Base-by-base conservation (phyloP, 169 alveolate genomes). In the Plasmodium falciparum region DNA sequence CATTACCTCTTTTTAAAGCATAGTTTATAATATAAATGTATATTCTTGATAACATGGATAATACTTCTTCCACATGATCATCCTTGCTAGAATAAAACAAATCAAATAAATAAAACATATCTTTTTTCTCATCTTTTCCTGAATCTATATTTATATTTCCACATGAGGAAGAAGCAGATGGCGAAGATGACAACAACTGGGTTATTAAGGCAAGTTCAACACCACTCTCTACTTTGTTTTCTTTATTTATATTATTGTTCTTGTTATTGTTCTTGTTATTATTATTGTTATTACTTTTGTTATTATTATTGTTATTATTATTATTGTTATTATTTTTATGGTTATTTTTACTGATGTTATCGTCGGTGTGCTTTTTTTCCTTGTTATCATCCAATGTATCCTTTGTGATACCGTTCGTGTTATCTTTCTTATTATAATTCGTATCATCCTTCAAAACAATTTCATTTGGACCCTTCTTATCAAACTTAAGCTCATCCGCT, bases 1-100 rank as follows among this genome's bases (percentile, higher is more conserved):
- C 74, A 45, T 45, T 66, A 1, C 59, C 66, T n/a, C 71, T 78
- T 61, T 65, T 78, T 59, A 78, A 45, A 2, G 89, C 24, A 43
- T 78, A 78, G 22, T 45, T 66, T 65, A 78, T 78, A 49, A 78
- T 78, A 33, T 78, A 78, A 1, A 50, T 24, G 61, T 78, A 78
- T 26, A 78, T 66, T 0, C 74, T 33, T 12, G 89, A 69, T 45
- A 78, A 20, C 50, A 43, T 65, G n/a, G 49, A 65, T 58, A 78
- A 9, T 39, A 78, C 45, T 24, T 78, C 80, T 58, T 66, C 78
- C 26, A 78, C 54, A 47, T 78, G 72, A 1, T 78, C 71, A 26
- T 29, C 22, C 24, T 78, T 65, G 8, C 65, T 24, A 0, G 70
- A 12, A 22, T 78, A 54, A 70, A 78, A 78, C 24, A 78, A n/a